A percentile compares a stretch with the other conserved stretches of the same genome.
phyloP scores from a whole-genome alignment of 306 rosid genomes.

The Cucurbita pepo region DNA sequence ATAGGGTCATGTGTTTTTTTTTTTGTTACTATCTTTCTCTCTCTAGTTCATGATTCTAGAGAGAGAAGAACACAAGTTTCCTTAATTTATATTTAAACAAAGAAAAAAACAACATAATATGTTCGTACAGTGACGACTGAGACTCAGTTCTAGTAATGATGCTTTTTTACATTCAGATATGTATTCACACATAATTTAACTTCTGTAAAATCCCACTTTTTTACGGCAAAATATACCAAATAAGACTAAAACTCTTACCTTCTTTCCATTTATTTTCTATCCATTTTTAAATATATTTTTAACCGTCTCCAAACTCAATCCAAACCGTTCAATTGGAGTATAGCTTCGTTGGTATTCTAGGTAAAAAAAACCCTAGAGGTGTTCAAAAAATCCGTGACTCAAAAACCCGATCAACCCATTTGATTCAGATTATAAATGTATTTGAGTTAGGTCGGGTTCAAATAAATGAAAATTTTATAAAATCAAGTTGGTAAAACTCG shows the following conservation, averaged over 20 bases:
- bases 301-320: no score
- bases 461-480: no score
- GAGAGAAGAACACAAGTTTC: background rate
- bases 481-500: no score
- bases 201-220: background rate
- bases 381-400: no score
- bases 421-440: no score
- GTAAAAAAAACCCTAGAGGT: no score
- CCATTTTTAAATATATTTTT: no score
- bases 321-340: no score
- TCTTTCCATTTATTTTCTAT: no score
- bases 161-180: conserved; percentile 1
- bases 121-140: conserved; percentile 2
- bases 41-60: background rate
- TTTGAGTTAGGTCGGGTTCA: no score
- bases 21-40: background rate
- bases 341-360: no score
- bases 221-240: background rate
- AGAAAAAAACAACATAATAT: background rate
- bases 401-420: no score
- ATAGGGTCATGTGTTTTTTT: background rate
- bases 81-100: background rate
- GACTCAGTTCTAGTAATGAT: background rate
- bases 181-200: background rate
- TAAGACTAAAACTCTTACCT: background rate